Evolutionary conservation across 179 eudicot species (phyloP).

Genomic region (Corrigiola litoralis): DNA sequence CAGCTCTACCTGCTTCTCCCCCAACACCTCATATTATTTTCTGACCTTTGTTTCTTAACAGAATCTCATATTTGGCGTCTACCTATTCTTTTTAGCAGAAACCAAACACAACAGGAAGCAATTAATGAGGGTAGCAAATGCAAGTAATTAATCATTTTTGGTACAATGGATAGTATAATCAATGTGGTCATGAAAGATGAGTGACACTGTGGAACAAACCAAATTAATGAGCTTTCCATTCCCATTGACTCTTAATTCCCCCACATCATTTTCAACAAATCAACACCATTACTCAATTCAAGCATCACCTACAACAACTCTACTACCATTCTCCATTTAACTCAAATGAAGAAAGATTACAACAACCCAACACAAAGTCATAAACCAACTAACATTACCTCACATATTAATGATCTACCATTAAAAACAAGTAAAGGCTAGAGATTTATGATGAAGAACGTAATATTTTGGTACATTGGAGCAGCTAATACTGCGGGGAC

Average conservation of each 20-base stretch:
- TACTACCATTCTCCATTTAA: no score
- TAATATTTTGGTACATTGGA: no score
- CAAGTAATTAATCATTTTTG: conserved; percentile 7
- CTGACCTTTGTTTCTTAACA: conserved; percentile 12
- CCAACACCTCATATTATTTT: conserved; percentile 18
- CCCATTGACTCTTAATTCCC: conserved; percentile 17
- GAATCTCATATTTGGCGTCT: neutral
- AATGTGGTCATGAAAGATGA: conserved; percentile 17
- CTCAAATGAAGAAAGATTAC: no score
- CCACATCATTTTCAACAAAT: conserved; percentile 22
- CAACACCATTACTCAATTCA: conserved; percentile 10
- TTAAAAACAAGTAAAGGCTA: neutral
- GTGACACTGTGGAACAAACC: neutral
- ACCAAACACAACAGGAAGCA: neutral
- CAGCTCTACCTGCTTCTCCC: neutral
- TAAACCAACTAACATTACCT: neutral
- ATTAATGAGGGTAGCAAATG: conserved; percentile 12
- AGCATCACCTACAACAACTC: conserved; percentile 11
- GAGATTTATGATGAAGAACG: no score
- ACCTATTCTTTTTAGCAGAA: neutral
- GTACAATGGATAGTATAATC: conserved; percentile 7
- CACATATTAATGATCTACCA: neutral
- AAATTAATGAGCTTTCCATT: conserved; percentile 17
- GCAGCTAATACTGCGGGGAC: no score
- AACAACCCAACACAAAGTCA: no score